Evolutionary conservation across 257 asterid genomes (phyloP).

Genomic region (Ocimum tenuiflorum): DNA sequence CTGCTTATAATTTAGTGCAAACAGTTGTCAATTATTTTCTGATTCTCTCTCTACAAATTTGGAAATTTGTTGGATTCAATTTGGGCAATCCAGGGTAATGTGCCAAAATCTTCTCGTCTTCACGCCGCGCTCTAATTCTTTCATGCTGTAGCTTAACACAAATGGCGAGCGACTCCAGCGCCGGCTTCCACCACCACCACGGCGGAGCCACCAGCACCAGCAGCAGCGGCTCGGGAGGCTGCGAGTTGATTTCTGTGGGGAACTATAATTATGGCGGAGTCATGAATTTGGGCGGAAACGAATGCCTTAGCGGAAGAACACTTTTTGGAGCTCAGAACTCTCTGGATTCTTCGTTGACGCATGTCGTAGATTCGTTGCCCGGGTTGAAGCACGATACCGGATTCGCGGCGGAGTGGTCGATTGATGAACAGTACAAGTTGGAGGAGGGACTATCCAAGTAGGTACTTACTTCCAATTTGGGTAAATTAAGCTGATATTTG

Average conservation of each 20-base stretch:
- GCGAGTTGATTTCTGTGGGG: slow-evolving; percentile 41
- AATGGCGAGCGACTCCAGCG: slow-evolving; percentile 61
- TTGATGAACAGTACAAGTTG: slow-evolving; percentile 61
- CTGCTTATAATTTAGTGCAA: too few relatives aligned
- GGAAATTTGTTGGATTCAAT: slow-evolving; percentile 23
- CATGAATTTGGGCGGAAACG: slow-evolving; percentile 29
- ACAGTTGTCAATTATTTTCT: slow-evolving; percentile 13
- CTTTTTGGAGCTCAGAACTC: slow-evolving; percentile 42
- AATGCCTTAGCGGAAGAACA: slow-evolving; percentile 38
- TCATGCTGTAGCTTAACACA: slow-evolving; percentile 22
- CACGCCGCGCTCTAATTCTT: neutral
- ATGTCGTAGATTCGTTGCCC: slow-evolving; percentile 52
- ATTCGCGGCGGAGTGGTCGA: slow-evolving; percentile 74
- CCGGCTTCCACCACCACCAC: slow-evolving; percentile 44
- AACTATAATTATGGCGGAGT: slow-evolving; percentile 28
- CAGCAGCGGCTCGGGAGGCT: slow-evolving; percentile 31
- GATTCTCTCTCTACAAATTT: slow-evolving; percentile 20
- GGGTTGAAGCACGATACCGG: slow-evolving; percentile 82
- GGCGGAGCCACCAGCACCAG: slow-evolving; percentile 31
- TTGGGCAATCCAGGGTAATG: slow-evolving; percentile 15
- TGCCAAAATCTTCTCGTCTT: slow-evolving; percentile 20
- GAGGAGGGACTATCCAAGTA: slow-evolving; percentile 88
- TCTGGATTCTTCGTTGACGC: slow-evolving; percentile 30
- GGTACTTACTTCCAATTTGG: slow-evolving; percentile 45
- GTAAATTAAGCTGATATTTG: neutral